Base-by-base conservation (phyloP, 345 rosid species). In the Aquilaria yunnanensis region DNA sequence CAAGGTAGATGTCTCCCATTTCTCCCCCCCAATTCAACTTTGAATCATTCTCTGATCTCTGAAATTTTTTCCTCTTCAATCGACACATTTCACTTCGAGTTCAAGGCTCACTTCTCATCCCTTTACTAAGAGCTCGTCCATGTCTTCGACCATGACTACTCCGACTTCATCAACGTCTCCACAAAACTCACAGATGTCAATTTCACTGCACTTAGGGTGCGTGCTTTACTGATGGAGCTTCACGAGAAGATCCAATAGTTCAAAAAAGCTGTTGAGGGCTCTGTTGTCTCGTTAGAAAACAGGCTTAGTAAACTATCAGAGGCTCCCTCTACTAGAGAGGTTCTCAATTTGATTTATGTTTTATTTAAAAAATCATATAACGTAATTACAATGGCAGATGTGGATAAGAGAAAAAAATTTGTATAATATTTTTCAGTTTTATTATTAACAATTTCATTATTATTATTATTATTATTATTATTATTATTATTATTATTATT, bases 161-260 rank as follows among this genome's bases (percentile, higher is more conserved):
- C 88, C n/a, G 97, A 90, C 75, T 91, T 91, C 66, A 97, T 95
- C 49, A 95, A 87, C 68, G 72, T 95, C 61, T 89, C 93, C 76
- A 95, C 97, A 55, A 91, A 95, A 81, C 96, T 95, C 56, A 96
- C 90, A 7, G 96, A 95, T 51, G 87, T 94, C 56, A 96, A 94
- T 45, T 80, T 90, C 14, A 91, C 93, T 54, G 96, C 90, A 2
- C 85, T 88, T 7, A 89, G 96, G n/a, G 88, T 91, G 96, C 93
- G 99, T 10, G 99, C 96, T 6, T 96, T 96, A 30, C 86, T 94
- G 1, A 58, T 94, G 70, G 97, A 87, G 70, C 85, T 90, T 14
- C 76, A 96, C 31, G 96, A 91, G 67, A 95, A 83, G 90, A 91
- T 95, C 67, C 81, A 85, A 58, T 90, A 73, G 0, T 95, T 91